Percentiles rank a stretch among this genome's conserved stretches.
phyloP scores from a whole-genome alignment of 1,139 yeast species.

The Tardiomyces digboiensis region DNA sequence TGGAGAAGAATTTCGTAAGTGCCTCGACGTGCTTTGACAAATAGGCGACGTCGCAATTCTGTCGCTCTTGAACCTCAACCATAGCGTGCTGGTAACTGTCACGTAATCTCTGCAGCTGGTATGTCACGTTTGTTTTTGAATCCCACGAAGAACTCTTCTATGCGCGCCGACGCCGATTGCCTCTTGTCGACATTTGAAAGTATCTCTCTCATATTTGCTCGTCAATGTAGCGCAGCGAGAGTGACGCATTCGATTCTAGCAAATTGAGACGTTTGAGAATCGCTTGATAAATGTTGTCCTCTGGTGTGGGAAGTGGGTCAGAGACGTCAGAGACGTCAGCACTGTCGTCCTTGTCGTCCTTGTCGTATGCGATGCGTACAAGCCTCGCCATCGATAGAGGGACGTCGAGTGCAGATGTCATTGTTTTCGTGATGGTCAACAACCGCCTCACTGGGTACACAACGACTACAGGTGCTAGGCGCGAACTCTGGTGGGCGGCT shows the following conservation, averaged over 20 bases:
- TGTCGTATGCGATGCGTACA: no score
- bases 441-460: background rate
- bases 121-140: background rate
- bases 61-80: background rate
- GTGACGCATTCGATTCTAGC: constrained; percentile 85
- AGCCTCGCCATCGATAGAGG: no score
- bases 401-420: no score
- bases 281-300: background rate
- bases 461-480: background rate
- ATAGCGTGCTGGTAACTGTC: background rate
- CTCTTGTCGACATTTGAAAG: background rate
- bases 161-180: background rate
- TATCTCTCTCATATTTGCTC: background rate
- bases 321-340: no score
- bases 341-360: no score
- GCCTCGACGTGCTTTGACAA: background rate
- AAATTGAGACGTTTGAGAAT: constrained; percentile 60
- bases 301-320: background rate
- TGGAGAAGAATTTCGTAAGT: background rate
- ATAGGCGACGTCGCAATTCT: background rate
- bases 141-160: background rate
- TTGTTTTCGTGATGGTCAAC: background rate
- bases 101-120: background rate
- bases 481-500: background rate
- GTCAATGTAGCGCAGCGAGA: constrained; percentile 19